Evolutionary conservation across 2,329 filamentous ascomycete genomes (phyloP), one percentile per base, ranked within the genome.

Genomic region (Raffaelea arxii): DNA sequence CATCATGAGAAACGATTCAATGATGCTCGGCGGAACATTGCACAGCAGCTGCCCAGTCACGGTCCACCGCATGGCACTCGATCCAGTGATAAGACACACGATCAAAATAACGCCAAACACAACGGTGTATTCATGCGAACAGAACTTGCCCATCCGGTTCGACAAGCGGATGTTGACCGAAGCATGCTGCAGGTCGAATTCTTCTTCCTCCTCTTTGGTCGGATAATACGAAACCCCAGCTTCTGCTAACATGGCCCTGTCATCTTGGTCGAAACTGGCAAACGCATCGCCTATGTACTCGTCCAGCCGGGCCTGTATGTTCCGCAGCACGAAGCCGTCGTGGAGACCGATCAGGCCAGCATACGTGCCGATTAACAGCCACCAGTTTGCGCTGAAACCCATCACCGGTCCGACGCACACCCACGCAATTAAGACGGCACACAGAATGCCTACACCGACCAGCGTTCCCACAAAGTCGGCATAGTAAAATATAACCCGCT

Each of bases 291-390:
- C 51, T 5, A 51, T 48, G 47, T 53, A 42, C 40, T 41, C n/a
- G 2, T 50, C 48, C 49, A 54, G 50, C 25, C 59, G 56, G 47
- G 54, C 51, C 43, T 70, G 64, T 12, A 71, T 58, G 45, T 71
- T 70, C 30, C 66, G 65, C 12, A 71, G 59, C 14, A 71, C 60
- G 48, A 71, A 71, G 23, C 65, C 64, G 50, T 71, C 67, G 25
- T 65, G 59, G 43, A 70, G 59, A 2, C 69, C 68, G 40, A 71
- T 59, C 5, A 72, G 59, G 3, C 69, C 68, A 0, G 69, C 67
- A 50, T 70, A 72, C 0, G 68, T 71, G 12, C 69, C 69, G 41
- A 71, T 70, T 16, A 71, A 59, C 0, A 71, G 61, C 63, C 65
- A 70, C 69, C 69, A 72, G 54, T 67, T 70, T 47, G 59, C 55